Evolutionary conservation across 225 moss, liverwort and hornwort species (phyloP).

Genomic region (Sphagnum tenellum): DNA sequence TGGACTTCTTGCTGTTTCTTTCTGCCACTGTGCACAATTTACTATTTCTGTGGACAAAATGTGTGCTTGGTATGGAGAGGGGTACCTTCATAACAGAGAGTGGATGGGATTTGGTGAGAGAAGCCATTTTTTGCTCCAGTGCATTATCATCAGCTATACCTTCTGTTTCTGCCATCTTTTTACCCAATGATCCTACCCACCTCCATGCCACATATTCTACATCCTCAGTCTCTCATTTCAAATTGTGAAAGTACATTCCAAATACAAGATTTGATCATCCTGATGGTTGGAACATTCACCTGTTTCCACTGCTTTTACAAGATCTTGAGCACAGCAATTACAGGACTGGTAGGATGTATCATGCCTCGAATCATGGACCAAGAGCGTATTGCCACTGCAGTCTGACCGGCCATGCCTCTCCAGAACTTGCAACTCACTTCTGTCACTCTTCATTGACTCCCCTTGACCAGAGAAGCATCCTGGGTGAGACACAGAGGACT

Average conservation of each 20-base stretch:
- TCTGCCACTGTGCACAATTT: no score
- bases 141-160: slow-evolving; percentile 22
- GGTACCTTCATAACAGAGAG: slow-evolving; percentile 10
- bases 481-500: slow-evolving; percentile 14
- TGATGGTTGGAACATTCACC: no score
- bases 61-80: background rate
- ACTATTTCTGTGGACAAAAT: no score
- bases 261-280: no score
- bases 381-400: slow-evolving; percentile 34
- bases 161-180: no score
- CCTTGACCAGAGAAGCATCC: slow-evolving; percentile 15
- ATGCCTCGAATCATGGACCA: slow-evolving; percentile 18
- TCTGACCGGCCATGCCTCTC: slow-evolving; percentile 21
- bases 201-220: slow-evolving; percentile 2
- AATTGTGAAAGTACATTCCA: no score
- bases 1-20: no score
- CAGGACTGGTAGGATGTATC: slow-evolving; percentile 11
- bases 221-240: no score
- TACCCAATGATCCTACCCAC: slow-evolving; percentile 21
- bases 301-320: slow-evolving; percentile 11
- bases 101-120: slow-evolving; percentile 38
- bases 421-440: slow-evolving; percentile 28
- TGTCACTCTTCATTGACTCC: slow-evolving; percentile 24
- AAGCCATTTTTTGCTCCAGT: slow-evolving; percentile 34
- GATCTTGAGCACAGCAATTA: slow-evolving; percentile 15